phyloP scores from a whole-genome alignment of 257 asterid species.

The Pogostemon cablin region DNA sequence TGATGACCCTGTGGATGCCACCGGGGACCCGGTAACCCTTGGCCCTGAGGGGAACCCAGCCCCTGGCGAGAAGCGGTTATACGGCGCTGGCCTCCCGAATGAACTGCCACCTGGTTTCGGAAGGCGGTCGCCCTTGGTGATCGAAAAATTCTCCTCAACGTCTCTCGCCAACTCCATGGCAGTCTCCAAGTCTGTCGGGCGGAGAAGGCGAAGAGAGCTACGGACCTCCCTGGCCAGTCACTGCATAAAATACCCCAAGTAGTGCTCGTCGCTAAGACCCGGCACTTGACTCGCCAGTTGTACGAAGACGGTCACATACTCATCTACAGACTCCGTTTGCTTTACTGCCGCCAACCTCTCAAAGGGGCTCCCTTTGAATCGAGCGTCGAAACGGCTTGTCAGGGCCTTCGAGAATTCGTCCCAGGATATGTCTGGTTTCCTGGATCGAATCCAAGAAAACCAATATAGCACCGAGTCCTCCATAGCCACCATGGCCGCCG shows the following conservation, averaged over 20 bases:
- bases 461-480: not conserved
- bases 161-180: not conserved
- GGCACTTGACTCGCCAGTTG: not conserved
- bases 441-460: too few relatives aligned
- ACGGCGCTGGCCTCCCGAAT: not conserved
- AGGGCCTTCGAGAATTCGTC: too few relatives aligned
- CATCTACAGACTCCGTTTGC: not conserved
- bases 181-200: not conserved
- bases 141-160: not conserved
- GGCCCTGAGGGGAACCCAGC: not conserved
- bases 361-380: not conserved
- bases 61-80: not conserved
- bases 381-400: not conserved
- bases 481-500: not conserved
- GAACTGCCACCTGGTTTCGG: not conserved
- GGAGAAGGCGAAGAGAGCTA: not conserved
- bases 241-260: not conserved
- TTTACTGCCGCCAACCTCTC: not conserved
- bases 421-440: too few relatives aligned
- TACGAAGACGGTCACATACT: not conserved
- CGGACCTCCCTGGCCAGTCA: not conserved
- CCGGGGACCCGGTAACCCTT: not conserved
- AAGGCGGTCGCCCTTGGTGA: not conserved
- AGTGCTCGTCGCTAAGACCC: too few relatives aligned
- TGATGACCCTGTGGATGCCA: too few relatives aligned